A percentile compares a stretch with the other conserved stretches of the same genome.
Evolutionary conservation across 345 rosid genomes (phyloP).

Genomic region (Psidium friedrichsthalianum): DNA sequence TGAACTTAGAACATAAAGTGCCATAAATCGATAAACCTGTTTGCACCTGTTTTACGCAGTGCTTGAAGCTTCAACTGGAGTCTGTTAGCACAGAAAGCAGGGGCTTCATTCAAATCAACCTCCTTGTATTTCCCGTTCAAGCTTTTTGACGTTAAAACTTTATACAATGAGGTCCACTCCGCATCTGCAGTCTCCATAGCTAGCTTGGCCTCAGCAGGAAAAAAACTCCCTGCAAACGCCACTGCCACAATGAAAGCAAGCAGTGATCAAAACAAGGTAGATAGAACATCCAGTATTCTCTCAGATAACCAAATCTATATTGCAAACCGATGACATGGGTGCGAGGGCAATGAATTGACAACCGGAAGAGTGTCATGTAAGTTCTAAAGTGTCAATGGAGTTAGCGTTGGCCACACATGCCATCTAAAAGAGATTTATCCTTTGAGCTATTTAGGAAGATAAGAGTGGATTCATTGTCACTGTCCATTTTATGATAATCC

Average conservation of each 20-base stretch:
- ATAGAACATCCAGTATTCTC: background rate
- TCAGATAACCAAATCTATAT: background rate
- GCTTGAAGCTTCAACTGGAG: slow-evolving; percentile 19
- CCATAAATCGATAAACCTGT: background rate
- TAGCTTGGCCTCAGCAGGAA: slow-evolving; percentile 33
- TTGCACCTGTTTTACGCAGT: slow-evolving; percentile 24
- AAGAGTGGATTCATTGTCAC: background rate
- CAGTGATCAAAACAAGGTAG: background rate
- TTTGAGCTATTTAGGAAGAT: background rate
- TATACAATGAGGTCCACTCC: slow-evolving; percentile 5
- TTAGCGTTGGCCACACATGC: background rate
- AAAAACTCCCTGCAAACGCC: slow-evolving; percentile 23
- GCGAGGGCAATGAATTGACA: background rate
- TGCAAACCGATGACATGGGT: background rate
- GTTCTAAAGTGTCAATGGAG: background rate
- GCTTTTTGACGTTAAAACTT: slow-evolving; percentile 6
- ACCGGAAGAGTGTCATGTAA: background rate
- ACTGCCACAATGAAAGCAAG: slow-evolving; percentile 15
- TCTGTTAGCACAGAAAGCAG: slow-evolving; percentile 1
- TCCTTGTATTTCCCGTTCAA: slow-evolving; percentile 6
- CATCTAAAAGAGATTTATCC: background rate
- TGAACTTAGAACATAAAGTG: background rate
- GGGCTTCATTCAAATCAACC: slow-evolving; percentile 22
- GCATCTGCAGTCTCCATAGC: slow-evolving; percentile 39
- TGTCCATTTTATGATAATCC: too few species aligned